phyloP scores from a whole-genome alignment of 371 early-diverging fungal species.

The Mucor saturninus region DNA sequence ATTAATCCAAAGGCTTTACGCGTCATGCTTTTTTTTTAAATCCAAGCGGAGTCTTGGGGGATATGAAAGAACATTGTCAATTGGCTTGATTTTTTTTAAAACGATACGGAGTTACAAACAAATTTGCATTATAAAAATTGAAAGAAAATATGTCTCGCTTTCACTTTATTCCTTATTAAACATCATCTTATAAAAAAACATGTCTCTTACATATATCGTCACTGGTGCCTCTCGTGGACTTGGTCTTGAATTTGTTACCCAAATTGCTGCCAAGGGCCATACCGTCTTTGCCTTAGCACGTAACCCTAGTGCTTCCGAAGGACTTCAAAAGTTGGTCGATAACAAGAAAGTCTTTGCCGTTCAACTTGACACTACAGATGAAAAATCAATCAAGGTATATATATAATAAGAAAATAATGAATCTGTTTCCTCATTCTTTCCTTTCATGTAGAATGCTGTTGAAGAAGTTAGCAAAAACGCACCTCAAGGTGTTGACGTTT shows the following conservation, averaged over 20 bases:
- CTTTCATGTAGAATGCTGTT: conserved; percentile 23
- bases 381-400: conserved; percentile 27
- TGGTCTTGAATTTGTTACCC: conserved; percentile 36
- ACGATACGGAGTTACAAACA: too few relatives aligned
- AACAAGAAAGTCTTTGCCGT: conserved; percentile 21
- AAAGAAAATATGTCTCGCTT: too few relatives aligned
- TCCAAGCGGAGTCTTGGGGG: too few relatives aligned
- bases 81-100: too few relatives aligned
- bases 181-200: not conserved
- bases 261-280: conserved; percentile 21
- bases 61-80: too few relatives aligned
- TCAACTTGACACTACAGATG: conserved; percentile 20
- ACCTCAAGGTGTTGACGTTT: conserved; percentile 32
- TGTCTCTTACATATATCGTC: conserved; percentile 15
- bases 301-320: conserved; percentile 20
- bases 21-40: too few relatives aligned
- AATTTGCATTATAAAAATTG: too few relatives aligned
- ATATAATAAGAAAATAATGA: not conserved
- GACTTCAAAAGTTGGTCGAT: conserved; percentile 24
- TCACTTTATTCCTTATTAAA: too few relatives aligned
- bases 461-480: conserved; percentile 20
- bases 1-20: too few relatives aligned
- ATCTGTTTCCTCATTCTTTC: not conserved
- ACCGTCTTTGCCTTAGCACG: conserved; percentile 32
- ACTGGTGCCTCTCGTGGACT: conserved; percentile 37